Conservation (phyloP, 2,329 filamentous ascomycete species). For the Cladosporium sphaerospermum region DNA sequence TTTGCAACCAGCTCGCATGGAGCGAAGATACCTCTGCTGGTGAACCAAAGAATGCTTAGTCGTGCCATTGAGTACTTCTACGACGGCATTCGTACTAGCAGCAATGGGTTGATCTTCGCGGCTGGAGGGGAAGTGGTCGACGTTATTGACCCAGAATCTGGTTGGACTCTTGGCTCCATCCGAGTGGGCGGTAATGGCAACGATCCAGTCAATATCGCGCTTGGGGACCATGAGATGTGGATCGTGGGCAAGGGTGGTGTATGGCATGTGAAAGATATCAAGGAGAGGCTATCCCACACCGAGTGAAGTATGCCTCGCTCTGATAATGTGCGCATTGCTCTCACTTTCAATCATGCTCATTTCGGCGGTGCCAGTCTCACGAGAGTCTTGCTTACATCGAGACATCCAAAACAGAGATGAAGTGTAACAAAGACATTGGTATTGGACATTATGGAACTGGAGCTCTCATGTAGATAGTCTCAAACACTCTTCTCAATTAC, state of each 20-base stretch:
- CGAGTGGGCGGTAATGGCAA: conserved; percentile 10
- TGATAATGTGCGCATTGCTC: no score
- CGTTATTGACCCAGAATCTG: conserved; percentile 9
- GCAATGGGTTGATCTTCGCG: conserved; percentile 4
- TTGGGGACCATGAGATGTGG: conserved; percentile 12
- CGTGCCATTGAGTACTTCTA: conserved; percentile 11
- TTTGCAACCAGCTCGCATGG: background rate
- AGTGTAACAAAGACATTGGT: background rate
- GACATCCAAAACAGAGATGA: background rate
- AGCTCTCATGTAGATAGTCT: no score
- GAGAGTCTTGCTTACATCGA: background rate
- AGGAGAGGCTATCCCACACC: background rate
- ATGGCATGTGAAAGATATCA: conserved; percentile 11
- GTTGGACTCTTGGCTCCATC: conserved; percentile 3
- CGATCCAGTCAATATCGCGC: conserved; percentile 10
- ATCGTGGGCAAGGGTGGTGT: conserved; percentile 12
- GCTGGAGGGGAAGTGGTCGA: conserved; percentile 11
- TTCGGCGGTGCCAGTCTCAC: no score
- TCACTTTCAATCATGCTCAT: no score
- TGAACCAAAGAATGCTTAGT: conserved; percentile 1
- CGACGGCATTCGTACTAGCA: conserved; percentile 7
- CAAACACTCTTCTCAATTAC: no score
- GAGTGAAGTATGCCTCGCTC: no score
- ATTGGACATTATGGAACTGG: background rate
- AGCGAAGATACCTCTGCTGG: conserved; percentile 1